A percentile compares a stretch with the other conserved stretches of the same genome.
Conservation (phyloP, 2,329 filamentous ascomycete species). For the Thielaviopsis euricoi region DNA sequence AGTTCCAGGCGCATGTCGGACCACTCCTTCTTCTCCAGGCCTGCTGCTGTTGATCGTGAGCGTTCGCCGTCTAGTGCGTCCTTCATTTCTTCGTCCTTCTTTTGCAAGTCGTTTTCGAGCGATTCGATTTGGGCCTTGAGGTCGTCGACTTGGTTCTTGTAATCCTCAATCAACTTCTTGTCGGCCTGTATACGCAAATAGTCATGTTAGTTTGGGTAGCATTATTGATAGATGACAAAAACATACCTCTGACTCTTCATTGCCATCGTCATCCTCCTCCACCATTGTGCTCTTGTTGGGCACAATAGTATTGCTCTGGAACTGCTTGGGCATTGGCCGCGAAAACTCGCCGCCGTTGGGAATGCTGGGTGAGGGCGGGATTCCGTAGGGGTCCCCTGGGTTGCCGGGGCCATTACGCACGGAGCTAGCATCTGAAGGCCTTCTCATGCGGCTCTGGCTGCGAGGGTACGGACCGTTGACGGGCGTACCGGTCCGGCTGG, state of each 20-base stretch:
- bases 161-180: conserved; percentile 26
- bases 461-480: conserved; percentile 38
- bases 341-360: conserved; percentile 46
- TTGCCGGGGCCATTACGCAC: conserved; percentile 25
- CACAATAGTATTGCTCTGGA: conserved; percentile 90
- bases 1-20: conserved; percentile 47
- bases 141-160: conserved; percentile 61
- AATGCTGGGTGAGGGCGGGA: conserved; percentile 42
- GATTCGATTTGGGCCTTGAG: conserved; percentile 63
- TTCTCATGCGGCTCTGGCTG: conserved; percentile 35
- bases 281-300: conserved; percentile 97
- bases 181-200: background rate
- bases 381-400: conserved; percentile 26
- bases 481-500: conserved; percentile 46
- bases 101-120: conserved; percentile 51
- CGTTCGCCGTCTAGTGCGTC: conserved; percentile 42
- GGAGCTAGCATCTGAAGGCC: conserved; percentile 47
- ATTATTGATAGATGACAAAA: background rate
- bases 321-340: conserved; percentile 70
- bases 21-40: conserved; percentile 55
- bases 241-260: conserved; percentile 24
- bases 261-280: conserved; percentile 72
- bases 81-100: conserved; percentile 56
- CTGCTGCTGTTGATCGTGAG: conserved; percentile 31
- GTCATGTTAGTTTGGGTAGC: background rate